Evolutionary conservation across 495 filamentous ascomycete species (phyloP), one percentile per base, ranked within the genome.

Genomic region (Durotheca rogersii): DNA sequence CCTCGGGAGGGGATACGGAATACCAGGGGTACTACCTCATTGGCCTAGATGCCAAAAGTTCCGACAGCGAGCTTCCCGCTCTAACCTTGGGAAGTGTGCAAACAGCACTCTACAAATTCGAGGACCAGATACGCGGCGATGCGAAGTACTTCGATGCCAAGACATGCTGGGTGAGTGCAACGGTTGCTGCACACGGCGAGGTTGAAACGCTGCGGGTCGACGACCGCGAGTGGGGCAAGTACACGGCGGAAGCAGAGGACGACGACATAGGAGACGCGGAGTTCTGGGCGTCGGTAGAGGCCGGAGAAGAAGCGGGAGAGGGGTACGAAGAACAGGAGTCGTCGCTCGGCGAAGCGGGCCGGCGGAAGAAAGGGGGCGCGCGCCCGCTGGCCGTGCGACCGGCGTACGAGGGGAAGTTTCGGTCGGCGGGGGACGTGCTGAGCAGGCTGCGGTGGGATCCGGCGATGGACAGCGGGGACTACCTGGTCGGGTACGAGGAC

Each of bases 401-500:
- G 27, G 25, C 36, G 4, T 53, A 64, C 37, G 56, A 50, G 7
- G 62, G 62, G 14, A 74, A 73, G 35, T 56, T 76, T 41, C 61
- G 72, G 16, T 62, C 70, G 43, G 63, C 80, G 41, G 39, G 70
- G 53, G 87, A 93, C 54, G 74, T 90, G 9, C 79, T 92, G 42
- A 86, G 82, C 47, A 81, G 88, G 7, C 72, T 93, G 10, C 80
- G 78, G 2, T 89, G 87, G 84, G 89, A 92, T 47, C 67, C 77
- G 7, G 65, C 53, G 5, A 71, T 86, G n/a, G 73, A 84, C 32
- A 73, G 70, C 20, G 56, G 61, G n/a, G 77, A 90, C 40, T 90
- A 81, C 61, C 55, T 89, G 5, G 77, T 92, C 33, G 88, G 84
- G 0, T 91, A 91, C 52, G 76, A 85, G 43, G 89, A 93, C 58